These are phyloP conservation scores for Schizochytrium sp. DNA, from an alignment of 108 stramenopile genomes.

Conservation along the genomic window DNA sequence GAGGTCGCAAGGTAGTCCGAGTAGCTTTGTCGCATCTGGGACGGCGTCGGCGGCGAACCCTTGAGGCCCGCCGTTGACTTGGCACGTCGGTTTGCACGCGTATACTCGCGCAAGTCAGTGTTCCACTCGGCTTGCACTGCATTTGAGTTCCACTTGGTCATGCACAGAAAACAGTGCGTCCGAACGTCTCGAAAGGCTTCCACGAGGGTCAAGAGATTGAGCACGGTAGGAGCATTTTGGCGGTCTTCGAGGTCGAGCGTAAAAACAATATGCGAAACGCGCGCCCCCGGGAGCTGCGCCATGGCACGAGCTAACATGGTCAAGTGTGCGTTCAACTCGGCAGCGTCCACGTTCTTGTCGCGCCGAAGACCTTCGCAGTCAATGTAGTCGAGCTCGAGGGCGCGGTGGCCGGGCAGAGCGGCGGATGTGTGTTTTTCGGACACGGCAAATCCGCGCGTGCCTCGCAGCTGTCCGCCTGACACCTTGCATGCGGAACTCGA, in stretches of 20 bases:
- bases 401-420: not conserved
- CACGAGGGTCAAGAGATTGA: not conserved
- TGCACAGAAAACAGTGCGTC: not conserved
- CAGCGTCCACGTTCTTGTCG: not conserved
- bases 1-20: not conserved
- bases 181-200: not conserved
- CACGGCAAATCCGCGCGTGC: slow-evolving; percentile 3
- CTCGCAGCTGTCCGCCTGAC: slow-evolving; percentile 8
- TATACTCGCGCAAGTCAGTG: not conserved
- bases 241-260: not conserved
- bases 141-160: slow-evolving; percentile 18
- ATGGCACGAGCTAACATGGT: not conserved
- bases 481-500: not conserved
- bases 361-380: not conserved
- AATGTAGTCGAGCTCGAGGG: not conserved
- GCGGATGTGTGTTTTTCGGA: not conserved
- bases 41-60: not conserved
- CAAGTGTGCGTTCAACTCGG: not conserved
- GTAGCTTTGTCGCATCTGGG: not conserved
- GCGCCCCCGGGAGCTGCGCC: not conserved
- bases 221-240: not conserved
- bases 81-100: not conserved
- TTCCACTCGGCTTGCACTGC: slow-evolving; percentile 12
- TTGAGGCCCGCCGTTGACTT: not conserved
- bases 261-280: not conserved